Base-by-base conservation (phyloP, 2,329 filamentous ascomycete genomes). In the Colletotrichum incanum region DNA sequence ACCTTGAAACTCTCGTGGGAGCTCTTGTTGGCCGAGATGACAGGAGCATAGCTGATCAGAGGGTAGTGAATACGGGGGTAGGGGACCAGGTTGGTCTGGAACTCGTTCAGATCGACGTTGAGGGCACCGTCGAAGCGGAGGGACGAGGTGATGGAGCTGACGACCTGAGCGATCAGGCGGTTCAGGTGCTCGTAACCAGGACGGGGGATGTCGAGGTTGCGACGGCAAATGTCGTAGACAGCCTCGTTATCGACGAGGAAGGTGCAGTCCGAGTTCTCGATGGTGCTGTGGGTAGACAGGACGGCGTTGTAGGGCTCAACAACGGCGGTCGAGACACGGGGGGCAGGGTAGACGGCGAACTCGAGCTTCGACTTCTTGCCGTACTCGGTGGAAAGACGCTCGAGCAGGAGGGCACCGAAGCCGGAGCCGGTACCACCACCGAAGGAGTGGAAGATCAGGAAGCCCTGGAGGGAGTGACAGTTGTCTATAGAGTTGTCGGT, bases 1-100 rank as follows among this genome's bases (percentile, higher is more conserved):
- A 95, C 92, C 87, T 94, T 94, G 90, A 95, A 95, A 86, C 93
- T 94, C 87, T 96, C 94, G 80, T 96, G 94, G 59, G 91, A 90
- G 83, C 93, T 94, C 89, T 93, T 94, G 86, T 89, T 87, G 71
- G 91, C 90, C 28, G 91, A 93, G 75, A 93, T 87, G 76, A 93
- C 91, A 41, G 91, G 91, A 14, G 92, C 91, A 79, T 93, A 93
- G 85, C 89, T 92, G 84, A 93, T 92, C 58, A 93, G 84, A 64
- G 92, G 92, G 83, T 93, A 93, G 86, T 93, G 91, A 76, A 93
- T 93, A 81, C 91, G 91, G 45, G 91, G 91, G 82, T 92, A 93
- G 34, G 91, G 91, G 65, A 93, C 92, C 83, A 93, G 80, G 86
- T 93, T 93, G 81, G 91, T 93, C 87, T 93, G 92, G 88, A 93